Percentiles rank a stretch among this genome's conserved stretches.
These are phyloP conservation scores for Trichoderma simmonsii DNA, from an alignment of 2,329 filamentous ascomycete genomes.

Conservation along the genomic window DNA sequence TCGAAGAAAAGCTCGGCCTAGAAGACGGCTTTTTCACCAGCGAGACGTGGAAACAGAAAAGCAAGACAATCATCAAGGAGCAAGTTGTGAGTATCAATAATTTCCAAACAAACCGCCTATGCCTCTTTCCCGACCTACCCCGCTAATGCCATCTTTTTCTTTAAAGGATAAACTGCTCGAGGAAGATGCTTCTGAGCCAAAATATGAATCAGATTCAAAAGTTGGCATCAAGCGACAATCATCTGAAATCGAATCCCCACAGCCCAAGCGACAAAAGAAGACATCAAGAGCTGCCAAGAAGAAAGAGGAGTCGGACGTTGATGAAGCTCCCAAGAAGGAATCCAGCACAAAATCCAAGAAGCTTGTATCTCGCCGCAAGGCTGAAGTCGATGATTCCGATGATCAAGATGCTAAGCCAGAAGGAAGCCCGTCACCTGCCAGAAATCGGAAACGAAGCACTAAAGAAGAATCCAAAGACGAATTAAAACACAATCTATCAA, in stretches of 20 bases:
- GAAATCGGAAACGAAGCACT: slow-evolving; percentile 19
- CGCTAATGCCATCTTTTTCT: slow-evolving; percentile 9
- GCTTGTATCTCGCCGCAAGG: slow-evolving; percentile 19
- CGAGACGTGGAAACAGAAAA: slow-evolving; percentile 55
- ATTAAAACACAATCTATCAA: not conserved
- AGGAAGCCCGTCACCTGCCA: not conserved
- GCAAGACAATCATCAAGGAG: slow-evolving; percentile 55
- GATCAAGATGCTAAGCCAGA: slow-evolving; percentile 1
- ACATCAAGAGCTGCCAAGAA: slow-evolving; percentile 34
- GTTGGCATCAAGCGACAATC: slow-evolving; percentile 35
- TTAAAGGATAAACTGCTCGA: slow-evolving; percentile 34
- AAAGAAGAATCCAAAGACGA: slow-evolving; percentile 19
- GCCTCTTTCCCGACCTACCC: not conserved
- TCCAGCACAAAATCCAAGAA: slow-evolving; percentile 22
- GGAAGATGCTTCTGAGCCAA: slow-evolving; percentile 31
- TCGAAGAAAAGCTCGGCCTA: slow-evolving; percentile 48
- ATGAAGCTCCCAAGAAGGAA: slow-evolving; percentile 23
- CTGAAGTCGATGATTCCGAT: slow-evolving; percentile 15
- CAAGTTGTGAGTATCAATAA: slow-evolving; percentile 47
- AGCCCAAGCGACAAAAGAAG: slow-evolving; percentile 40
- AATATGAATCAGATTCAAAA: slow-evolving; percentile 28
- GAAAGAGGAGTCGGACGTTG: slow-evolving; percentile 27
- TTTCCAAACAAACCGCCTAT: not conserved
- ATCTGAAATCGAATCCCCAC: slow-evolving; percentile 33
- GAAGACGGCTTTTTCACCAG: slow-evolving; percentile 49